Percentiles rank a stretch among this genome's conserved stretches.
Evolutionary conservation across 108 stramenopile genomes (phyloP).

Genomic region (Chaetoceros muelleri): DNA sequence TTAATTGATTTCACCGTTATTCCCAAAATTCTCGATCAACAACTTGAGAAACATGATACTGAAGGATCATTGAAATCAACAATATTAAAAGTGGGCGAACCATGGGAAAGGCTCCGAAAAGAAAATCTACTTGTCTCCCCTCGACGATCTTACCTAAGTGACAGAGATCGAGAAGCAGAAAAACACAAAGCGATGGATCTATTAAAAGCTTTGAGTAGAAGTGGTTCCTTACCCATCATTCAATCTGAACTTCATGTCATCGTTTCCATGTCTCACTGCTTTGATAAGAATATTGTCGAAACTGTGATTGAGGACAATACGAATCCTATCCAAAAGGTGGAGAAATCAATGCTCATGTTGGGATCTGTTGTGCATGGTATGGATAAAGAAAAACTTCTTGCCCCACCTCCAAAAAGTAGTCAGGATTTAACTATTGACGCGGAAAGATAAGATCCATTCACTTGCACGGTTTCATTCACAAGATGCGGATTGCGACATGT

Average conservation of each 20-base stretch:
- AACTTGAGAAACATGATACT: conserved; percentile 27
- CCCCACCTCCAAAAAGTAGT: no score
- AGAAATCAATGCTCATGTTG: conserved; percentile 39
- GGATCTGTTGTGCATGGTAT: conserved; percentile 31
- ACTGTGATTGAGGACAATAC: conserved; percentile 56
- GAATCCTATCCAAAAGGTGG: conserved; percentile 63
- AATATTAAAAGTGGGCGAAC: conserved; percentile 25
- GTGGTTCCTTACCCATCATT: conserved; percentile 40
- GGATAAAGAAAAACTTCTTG: neutral
- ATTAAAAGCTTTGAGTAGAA: conserved; percentile 49
- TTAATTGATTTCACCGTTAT: conserved; percentile 28
- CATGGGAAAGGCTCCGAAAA: conserved; percentile 25
- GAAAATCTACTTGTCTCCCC: conserved; percentile 18
- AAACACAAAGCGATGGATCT: conserved; percentile 57
- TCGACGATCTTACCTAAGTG: neutral
- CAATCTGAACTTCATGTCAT: conserved; percentile 60
- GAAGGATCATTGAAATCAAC: conserved; percentile 45
- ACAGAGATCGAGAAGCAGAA: conserved; percentile 16
- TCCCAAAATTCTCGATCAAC: conserved; percentile 33
- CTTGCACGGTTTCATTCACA: no score
- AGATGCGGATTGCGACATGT: no score
- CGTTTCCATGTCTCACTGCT: conserved; percentile 58
- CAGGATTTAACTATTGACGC: no score
- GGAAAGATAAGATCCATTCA: no score
- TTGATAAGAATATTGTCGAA: conserved; percentile 41